These are phyloP conservation scores for Trypanosoma boissoni DNA, from an alignment of 208 protist genomes.

Conservation along the genomic window DNA sequence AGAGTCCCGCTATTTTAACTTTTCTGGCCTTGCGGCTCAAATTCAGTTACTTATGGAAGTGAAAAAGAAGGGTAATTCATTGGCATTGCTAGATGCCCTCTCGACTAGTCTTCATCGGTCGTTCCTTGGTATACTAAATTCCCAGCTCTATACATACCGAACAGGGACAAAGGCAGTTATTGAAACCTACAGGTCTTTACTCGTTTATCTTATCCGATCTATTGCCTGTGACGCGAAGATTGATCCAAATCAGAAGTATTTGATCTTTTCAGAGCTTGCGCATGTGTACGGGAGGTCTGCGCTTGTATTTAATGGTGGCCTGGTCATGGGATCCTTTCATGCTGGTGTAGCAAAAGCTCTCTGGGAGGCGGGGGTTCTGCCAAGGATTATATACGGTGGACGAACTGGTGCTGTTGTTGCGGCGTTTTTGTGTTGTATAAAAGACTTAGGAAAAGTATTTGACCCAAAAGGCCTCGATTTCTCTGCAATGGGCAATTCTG, in stretches of 20 bases:
- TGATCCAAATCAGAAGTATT: constrained; percentile 25
- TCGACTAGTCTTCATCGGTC: constrained; percentile 46
- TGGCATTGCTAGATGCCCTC: constrained; percentile 35
- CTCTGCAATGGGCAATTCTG: constrained; percentile 9
- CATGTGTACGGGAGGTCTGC: constrained; percentile 54
- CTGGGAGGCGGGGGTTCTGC: constrained; percentile 52
- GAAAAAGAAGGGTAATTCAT: constrained; percentile 29
- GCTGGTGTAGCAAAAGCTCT: constrained; percentile 70
- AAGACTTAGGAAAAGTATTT: constrained; percentile 31
- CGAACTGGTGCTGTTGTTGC: constrained; percentile 60
- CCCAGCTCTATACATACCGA: constrained; percentile 49
- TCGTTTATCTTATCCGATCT: constrained; percentile 33
- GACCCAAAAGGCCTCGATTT: constrained; percentile 15
- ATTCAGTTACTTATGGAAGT: constrained; percentile 43
- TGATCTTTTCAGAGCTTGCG: constrained; percentile 34
- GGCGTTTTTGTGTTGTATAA: constrained; percentile 53
- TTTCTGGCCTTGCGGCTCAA: constrained; percentile 37
- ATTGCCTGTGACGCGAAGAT: constrained; percentile 10
- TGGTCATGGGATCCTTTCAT: constrained; percentile 56
- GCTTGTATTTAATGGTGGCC: constrained; percentile 56
- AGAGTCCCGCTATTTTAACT: constrained; percentile 34
- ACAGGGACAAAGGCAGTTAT: constrained; percentile 71
- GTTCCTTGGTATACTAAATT: constrained; percentile 53
- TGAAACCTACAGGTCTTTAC: constrained; percentile 61
- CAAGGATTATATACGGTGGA: constrained; percentile 59